Conservation (phyloP, 495 filamentous ascomycete genomes). For the Neurospora sublineolata region DNA sequence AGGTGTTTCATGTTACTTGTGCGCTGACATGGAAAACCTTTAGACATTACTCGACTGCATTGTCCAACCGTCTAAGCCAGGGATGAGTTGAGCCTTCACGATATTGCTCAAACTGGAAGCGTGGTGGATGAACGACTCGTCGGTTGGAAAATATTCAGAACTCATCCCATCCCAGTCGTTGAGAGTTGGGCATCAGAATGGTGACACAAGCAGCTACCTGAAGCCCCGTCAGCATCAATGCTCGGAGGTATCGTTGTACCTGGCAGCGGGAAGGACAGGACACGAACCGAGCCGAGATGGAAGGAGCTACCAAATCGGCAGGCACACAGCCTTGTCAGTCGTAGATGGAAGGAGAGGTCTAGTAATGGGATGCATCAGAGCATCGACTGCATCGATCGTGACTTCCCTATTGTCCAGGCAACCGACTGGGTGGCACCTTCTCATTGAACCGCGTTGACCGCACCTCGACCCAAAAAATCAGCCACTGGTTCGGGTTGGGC, state of each 20-base stretch:
- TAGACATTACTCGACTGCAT: background rate
- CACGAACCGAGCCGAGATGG: background rate
- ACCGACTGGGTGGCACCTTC: background rate
- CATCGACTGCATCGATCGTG: background rate
- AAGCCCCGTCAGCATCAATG: background rate
- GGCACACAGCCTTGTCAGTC: background rate
- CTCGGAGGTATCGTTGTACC: background rate
- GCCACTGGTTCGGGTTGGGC: background rate
- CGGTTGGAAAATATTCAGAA: background rate
- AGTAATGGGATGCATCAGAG: background rate
- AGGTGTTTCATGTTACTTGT: background rate
- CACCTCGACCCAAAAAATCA: background rate
- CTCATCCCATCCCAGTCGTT: background rate
- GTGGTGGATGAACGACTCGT: background rate
- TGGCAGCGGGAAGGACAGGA: background rate
- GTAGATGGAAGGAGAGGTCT: background rate
- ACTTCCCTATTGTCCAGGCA: background rate
- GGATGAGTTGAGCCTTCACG: background rate
- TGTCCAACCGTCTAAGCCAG: background rate
- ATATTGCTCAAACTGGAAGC: background rate
- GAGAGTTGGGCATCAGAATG: background rate
- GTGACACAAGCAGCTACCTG: background rate
- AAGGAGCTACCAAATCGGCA: background rate
- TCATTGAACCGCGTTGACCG: background rate
- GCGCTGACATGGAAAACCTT: background rate